Base-by-base conservation (phyloP, 2,329 filamentous ascomycete species). In the Ilyonectria destructans region DNA sequence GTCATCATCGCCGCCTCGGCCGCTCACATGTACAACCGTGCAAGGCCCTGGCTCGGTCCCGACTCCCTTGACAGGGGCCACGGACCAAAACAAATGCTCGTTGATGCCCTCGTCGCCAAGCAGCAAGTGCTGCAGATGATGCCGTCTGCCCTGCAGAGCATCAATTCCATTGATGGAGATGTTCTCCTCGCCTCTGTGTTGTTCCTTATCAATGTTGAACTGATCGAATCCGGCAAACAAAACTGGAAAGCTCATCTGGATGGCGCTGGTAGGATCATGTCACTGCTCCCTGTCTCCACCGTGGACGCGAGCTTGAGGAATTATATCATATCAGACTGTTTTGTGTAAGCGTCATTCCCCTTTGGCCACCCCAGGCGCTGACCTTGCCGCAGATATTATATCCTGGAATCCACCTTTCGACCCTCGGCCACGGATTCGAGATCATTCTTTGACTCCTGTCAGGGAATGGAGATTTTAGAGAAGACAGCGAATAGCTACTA, bases 201-300 rank as follows among this genome's bases (percentile, higher is more conserved):
- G 19, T 86, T 87, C 74, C 83, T 87, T 70, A 80, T 87, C 77
- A 85, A 86, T 68, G 79, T 87, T 57, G 83, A 87, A 75, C 77
- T 87, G 55, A 84, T 87, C 58, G 85, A 86, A 75, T 84, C 83
- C 15, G 84, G 84, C 1, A 84, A 82, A 70, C 80, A 84, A 43
- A 82, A 82, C 13, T 86, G 85, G 85, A 83, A 81, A 54, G 80
- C 81, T 15, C 85, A 87, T 65, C 79, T 87, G 23, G 80, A 85
- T 58, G 85, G 83, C 2, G 85, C 84, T 2, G 81, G 80, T 4
- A 78, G 77, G 26, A 83, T 87, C 49, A 84, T 86, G 78, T 74
- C 83, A 12, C 72, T 86, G 4, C 78, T 80, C 29, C 79, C 80
- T 6, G 73, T 73, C 5, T 72, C 77, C 15, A 73, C 76, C 6